These are phyloP conservation scores for Didymella exigua DNA, from an alignment of 2,329 filamentous ascomycete genomes.

Conservation along the genomic window DNA sequence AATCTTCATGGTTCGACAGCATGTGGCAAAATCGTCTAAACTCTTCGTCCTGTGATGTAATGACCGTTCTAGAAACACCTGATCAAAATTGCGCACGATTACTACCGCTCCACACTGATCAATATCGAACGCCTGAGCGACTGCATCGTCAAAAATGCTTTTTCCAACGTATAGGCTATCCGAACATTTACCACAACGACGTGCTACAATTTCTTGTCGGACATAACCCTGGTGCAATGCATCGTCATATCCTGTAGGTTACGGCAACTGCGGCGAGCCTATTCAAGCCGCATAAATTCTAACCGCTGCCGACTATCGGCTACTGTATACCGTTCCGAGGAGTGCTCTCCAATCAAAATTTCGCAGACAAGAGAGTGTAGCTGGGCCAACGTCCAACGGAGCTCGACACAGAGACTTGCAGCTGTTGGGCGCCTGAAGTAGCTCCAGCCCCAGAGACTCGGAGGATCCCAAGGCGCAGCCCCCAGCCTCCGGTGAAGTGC, in stretches of 20 bases:
- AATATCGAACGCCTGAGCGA: neutral
- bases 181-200: neutral
- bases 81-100: conserved; percentile 1
- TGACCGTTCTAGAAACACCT: neutral
- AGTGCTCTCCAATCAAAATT: neutral
- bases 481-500: conserved; percentile 1
- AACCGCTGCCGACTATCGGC: conserved; percentile 13
- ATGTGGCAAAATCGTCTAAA: neutral
- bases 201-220: conserved; percentile 4
- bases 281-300: conserved; percentile 9
- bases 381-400: neutral
- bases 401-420: neutral
- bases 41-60: neutral
- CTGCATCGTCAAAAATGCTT: conserved; percentile 1
- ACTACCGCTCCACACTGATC: neutral
- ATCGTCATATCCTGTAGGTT: conserved; percentile 6
- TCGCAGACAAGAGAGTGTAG: neutral
- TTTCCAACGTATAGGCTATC: neutral
- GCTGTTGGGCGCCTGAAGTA: neutral
- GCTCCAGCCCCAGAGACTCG: conserved; percentile 9
- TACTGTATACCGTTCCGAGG: neutral
- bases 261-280: conserved; percentile 17
- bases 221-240: conserved; percentile 2
- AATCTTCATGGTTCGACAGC: neutral
- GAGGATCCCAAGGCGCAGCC: conserved; percentile 5